These are phyloP conservation scores for Penicillium sp. DNA, from an alignment of 2,329 filamentous ascomycete species.

Conservation along the genomic window DNA sequence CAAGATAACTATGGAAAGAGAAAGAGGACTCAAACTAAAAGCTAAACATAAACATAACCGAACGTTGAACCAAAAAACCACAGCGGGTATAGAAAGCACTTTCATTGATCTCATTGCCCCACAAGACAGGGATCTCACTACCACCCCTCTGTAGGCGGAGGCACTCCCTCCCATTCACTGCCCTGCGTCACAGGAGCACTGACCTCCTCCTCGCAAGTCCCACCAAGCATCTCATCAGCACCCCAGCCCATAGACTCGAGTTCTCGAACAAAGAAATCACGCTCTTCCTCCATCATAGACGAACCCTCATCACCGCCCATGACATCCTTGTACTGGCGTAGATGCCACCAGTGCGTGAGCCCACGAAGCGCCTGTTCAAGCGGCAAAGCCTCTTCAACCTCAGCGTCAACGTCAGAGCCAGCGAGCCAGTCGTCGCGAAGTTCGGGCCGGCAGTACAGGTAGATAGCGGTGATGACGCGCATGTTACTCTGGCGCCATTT, in stretches of 20 bases:
- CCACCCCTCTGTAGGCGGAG: conserved; percentile 38
- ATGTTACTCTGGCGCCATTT: conserved; percentile 99
- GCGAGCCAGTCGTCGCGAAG: conserved; percentile 91
- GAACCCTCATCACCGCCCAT: conserved; percentile 56
- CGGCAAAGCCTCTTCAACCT: conserved; percentile 88
- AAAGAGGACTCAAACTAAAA: background rate
- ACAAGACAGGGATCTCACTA: background rate
- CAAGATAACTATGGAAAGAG: background rate
- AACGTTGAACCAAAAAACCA: background rate
- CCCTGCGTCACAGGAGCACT: conserved; percentile 9
- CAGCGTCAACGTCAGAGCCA: conserved; percentile 85
- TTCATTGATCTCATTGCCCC: conserved; percentile 9
- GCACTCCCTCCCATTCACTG: conserved; percentile 38
- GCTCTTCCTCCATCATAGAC: conserved; percentile 65
- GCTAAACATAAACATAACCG: background rate
- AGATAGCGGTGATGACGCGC: conserved; percentile 96
- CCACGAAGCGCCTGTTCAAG: conserved; percentile 86
- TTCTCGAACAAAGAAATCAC: conserved; percentile 76
- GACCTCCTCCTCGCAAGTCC: conserved; percentile 11
- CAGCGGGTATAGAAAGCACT: background rate
- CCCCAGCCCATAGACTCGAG: conserved; percentile 66
- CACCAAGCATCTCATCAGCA: conserved; percentile 35
- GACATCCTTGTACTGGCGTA: conserved; percentile 74
- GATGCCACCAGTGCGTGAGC: conserved; percentile 91
- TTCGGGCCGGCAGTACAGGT: conserved; percentile 88